A percentile compares a stretch with the other conserved stretches of the same genome.
These are phyloP conservation scores for Sphagnurus paluster DNA, from an alignment of 1,284 basidiomycete species.

Conservation along the genomic window DNA sequence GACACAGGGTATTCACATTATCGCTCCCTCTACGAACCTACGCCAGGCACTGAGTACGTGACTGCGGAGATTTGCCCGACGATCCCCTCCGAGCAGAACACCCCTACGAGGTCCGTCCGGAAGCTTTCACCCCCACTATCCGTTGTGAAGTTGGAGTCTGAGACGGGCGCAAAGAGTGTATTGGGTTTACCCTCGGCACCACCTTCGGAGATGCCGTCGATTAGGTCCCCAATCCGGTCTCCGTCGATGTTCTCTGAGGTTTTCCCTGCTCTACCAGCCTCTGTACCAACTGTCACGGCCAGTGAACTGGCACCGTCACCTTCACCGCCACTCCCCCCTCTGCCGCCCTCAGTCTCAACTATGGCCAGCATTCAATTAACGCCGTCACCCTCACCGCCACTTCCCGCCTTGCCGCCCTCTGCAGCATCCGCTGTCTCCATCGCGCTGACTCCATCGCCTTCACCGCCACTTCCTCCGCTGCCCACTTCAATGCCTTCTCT, in stretches of 20 bases:
- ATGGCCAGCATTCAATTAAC: slow-evolving; percentile 29
- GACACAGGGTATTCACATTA: slow-evolving; percentile 52
- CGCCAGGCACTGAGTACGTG: slow-evolving; percentile 41
- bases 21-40: slow-evolving; percentile 42
- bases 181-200: slow-evolving; percentile 33
- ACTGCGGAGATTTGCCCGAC: slow-evolving; percentile 54
- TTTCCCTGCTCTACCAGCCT: slow-evolving; percentile 18
- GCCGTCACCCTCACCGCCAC: slow-evolving; percentile 32
- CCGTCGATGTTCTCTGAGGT: slow-evolving; percentile 33
- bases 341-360: too few species aligned
- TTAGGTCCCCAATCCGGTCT: slow-evolving; percentile 29
- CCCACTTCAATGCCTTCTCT: slow-evolving; percentile 17
- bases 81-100: slow-evolving; percentile 36
- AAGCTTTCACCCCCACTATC: too few species aligned
- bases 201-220: slow-evolving; percentile 30
- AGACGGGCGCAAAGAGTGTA: slow-evolving; percentile 23
- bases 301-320: slow-evolving; percentile 17
- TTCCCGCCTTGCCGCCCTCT: slow-evolving; percentile 19
- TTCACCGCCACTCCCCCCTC: slow-evolving; percentile 17
- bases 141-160: slow-evolving; percentile 25
- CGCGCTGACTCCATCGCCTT: not conserved
- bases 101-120: too few species aligned
- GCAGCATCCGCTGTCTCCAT: not conserved
- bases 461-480: slow-evolving; percentile 11
- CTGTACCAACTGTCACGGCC: slow-evolving; percentile 22